A percentile compares a stretch with the other conserved stretches of the same genome.
These are phyloP conservation scores for Ceratocystis cubensis DNA, from an alignment of 2,329 filamentous ascomycete species.

Conservation along the genomic window DNA sequence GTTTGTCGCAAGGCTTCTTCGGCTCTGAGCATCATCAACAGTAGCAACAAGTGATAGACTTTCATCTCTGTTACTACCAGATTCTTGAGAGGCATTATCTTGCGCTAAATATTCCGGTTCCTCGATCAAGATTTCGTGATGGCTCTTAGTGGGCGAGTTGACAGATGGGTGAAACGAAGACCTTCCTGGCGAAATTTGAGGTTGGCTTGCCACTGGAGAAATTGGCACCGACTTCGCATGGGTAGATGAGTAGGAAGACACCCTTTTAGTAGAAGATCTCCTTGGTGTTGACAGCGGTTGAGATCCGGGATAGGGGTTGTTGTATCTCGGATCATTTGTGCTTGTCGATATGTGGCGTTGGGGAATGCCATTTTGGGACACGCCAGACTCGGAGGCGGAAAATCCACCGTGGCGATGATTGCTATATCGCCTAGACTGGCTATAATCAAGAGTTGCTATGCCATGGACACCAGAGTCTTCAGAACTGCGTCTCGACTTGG, in stretches of 20 bases:
- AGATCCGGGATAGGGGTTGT: background rate
- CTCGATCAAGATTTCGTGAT: background rate
- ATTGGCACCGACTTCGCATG: background rate
- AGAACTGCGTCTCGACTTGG: constrained; percentile 11
- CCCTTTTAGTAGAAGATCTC: background rate
- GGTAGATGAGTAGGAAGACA: background rate
- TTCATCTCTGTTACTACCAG: constrained; percentile 30
- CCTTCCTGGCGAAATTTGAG: background rate
- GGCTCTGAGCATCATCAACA: constrained; percentile 34
- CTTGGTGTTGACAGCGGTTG: background rate
- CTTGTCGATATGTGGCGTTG: background rate
- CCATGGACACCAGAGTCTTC: constrained; percentile 16
- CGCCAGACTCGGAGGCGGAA: background rate
- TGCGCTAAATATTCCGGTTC: background rate
- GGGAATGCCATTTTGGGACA: background rate
- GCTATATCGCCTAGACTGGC: background rate
- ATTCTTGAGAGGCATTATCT: background rate
- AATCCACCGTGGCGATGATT: background rate
- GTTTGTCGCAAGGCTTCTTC: background rate
- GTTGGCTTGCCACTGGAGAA: background rate
- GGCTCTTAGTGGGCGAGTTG: background rate
- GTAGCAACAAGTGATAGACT: constrained; percentile 45
- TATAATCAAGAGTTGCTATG: background rate
- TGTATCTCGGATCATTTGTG: background rate
- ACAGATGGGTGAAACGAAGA: background rate